Percentiles rank a stretch among this genome's conserved stretches.
Evolutionary conservation across 2,329 filamentous ascomycete genomes (phyloP).

Genomic region (Fusarium ambrosium): DNA sequence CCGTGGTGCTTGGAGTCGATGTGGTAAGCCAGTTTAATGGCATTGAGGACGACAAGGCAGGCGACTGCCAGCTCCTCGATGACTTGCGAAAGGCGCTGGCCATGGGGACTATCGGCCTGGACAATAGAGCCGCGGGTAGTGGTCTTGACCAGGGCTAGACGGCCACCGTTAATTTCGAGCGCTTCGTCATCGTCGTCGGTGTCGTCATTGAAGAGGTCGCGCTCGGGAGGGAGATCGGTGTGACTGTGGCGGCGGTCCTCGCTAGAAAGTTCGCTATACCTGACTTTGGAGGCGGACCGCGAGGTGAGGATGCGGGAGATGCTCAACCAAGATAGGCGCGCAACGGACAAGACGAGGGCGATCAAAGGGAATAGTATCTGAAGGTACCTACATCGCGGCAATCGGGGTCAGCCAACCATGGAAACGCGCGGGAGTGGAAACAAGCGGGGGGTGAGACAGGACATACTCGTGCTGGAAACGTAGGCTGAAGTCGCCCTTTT

Average conservation of each 20-base stretch:
- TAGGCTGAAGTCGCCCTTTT: slow-evolving; percentile 69
- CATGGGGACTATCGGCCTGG: slow-evolving; percentile 81
- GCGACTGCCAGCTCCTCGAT: slow-evolving; percentile 82
- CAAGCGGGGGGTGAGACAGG: slow-evolving; percentile 11
- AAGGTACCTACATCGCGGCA: slow-evolving; percentile 50
- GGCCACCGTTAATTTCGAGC: slow-evolving; percentile 69
- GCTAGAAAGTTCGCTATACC: slow-evolving; percentile 69
- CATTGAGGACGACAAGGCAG: slow-evolving; percentile 78
- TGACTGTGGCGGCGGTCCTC: slow-evolving; percentile 59
- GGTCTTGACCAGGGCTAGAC: slow-evolving; percentile 70
- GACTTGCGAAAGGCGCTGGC: slow-evolving; percentile 76
- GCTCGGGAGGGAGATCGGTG: slow-evolving; percentile 66
- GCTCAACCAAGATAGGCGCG: slow-evolving; percentile 73
- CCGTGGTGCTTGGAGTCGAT: slow-evolving; percentile 69
- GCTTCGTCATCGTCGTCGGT: slow-evolving; percentile 71
- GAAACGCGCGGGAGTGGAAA: background rate
- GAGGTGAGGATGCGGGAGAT: slow-evolving; percentile 64
- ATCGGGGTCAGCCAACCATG: slow-evolving; percentile 23
- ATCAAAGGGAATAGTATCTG: slow-evolving; percentile 84
- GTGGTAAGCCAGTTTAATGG: slow-evolving; percentile 71
- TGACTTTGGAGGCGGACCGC: slow-evolving; percentile 62
- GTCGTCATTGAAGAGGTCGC: slow-evolving; percentile 50
- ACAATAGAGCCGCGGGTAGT: slow-evolving; percentile 74
- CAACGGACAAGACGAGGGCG: slow-evolving; percentile 77
- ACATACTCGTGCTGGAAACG: slow-evolving; percentile 79